Base-by-base conservation (phyloP, 2,329 filamentous ascomycete species). In the Didymella glomerata region DNA sequence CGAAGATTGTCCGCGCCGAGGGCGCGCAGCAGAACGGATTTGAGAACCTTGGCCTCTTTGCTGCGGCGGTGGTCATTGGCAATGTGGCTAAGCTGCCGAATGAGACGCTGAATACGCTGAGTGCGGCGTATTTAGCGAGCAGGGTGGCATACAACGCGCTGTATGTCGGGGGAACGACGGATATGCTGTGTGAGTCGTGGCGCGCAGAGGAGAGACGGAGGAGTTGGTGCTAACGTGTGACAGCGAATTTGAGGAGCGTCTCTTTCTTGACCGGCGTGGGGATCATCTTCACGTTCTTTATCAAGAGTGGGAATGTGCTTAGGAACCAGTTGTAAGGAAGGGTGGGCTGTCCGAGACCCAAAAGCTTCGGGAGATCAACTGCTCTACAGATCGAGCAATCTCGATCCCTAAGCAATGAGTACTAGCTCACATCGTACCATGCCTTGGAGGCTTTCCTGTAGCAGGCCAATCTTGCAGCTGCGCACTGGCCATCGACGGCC, bases 51-150 rank as follows among this genome's bases (percentile, higher is more conserved):
- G 53, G 53, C 2, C 47, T 56, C 16, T 56, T 50, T 13, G 53
- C 53, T 22, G 47, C 53, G 7, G 47, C 47, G 2, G 47, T 56
- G 7, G 53, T 56, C 0, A 46, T 56, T 28, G 53, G 53, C 18
- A 56, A 50, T 50, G 53, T 56, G 2, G 53, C 53, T 1, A 56
- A 56, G 53, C 40, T 56, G 40, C 28, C 34, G 13, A 56, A 40
- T 34, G 25, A 20, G 40, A 56, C 47, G 16, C 40, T 56, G 46
- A 56, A 56, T 24, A 32, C 46, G 30, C 40, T 56, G 2, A n/a
- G 28, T 30, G 30, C 14, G 3, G 47, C 28, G 10, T 50, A 56
- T 30, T 25, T 56, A 22, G 46, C 40, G 4, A 28, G 22, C 10
- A 45, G 53, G 11, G 47, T 56, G 1, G 40, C 24, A 13, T 54